These are phyloP conservation scores for Apiotrichum mycotoxinovorans DNA, from an alignment of 1,284 basidiomycete species.

Conservation along the genomic window DNA sequence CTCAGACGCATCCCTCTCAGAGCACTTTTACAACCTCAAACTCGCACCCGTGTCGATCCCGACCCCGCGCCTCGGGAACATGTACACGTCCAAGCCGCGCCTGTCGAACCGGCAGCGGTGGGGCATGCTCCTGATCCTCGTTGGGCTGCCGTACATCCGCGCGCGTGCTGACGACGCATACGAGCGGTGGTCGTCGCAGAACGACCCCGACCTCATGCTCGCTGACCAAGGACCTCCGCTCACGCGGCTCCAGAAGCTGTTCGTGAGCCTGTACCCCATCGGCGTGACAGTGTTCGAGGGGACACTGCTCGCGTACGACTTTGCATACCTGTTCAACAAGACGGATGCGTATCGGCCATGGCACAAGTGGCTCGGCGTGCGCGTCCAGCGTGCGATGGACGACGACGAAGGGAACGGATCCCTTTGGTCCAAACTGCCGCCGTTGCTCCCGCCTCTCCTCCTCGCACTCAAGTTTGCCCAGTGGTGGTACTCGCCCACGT, in stretches of 20 bases:
- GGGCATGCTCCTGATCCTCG: constrained; percentile 72
- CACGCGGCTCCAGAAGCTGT: constrained; percentile 44
- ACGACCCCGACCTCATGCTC: constrained; percentile 17
- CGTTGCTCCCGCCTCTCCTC: constrained; percentile 76
- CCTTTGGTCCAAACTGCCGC: constrained; percentile 26
- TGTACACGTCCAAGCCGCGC: constrained; percentile 10
- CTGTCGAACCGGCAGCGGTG: constrained; percentile 43
- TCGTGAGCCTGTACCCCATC: constrained; percentile 76
- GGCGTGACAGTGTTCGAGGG: constrained; percentile 70
- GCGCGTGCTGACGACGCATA: constrained; percentile 86
- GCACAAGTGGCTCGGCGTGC: constrained; percentile 77
- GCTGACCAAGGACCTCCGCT: constrained; percentile 30
- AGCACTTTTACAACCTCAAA: constrained; percentile 47
- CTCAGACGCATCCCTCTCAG: constrained; percentile 45
- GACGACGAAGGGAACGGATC: constrained; percentile 8
- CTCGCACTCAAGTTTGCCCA: constrained; percentile 97
- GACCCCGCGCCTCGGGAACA: constrained; percentile 29
- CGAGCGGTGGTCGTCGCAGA: constrained; percentile 60
- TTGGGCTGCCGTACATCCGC: constrained; percentile 82
- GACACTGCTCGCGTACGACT: constrained; percentile 77
- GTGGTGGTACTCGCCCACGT: constrained; percentile 98
- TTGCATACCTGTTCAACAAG: constrained; percentile 85
- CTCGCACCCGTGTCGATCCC: constrained; percentile 24
- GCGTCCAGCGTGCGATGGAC: constrained; percentile 47
- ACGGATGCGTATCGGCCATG: constrained; percentile 89